Evolutionary conservation across 1,284 basidiomycete species (phyloP).

Genomic region (Polyporus tsugae): DNA sequence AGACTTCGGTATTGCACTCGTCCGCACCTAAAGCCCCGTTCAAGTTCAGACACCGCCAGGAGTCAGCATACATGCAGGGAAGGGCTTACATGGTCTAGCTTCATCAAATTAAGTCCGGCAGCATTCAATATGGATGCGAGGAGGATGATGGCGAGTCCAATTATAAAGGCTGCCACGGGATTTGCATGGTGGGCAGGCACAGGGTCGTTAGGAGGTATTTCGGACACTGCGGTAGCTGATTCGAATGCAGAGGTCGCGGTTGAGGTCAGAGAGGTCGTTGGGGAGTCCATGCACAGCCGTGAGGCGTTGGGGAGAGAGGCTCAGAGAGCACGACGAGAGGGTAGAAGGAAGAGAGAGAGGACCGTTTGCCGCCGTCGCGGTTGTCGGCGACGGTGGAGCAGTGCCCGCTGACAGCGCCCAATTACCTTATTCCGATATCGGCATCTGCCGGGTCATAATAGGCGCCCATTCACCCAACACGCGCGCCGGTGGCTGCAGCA

Average conservation of each 20-base stretch:
- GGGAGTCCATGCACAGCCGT: conserved; percentile 32
- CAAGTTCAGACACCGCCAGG: conserved; percentile 12
- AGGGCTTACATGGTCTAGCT: conserved; percentile 79
- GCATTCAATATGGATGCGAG: conserved; percentile 85
- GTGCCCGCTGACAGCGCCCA: conserved; percentile 1
- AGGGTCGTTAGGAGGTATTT: conserved; percentile 31
- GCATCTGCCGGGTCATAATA: neutral
- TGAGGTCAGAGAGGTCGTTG: conserved; percentile 10
- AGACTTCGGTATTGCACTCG: conserved; percentile 74
- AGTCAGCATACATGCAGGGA: neutral
- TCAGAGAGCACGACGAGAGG: neutral
- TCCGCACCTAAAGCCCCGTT: conserved; percentile 60
- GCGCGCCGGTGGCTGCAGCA: neutral
- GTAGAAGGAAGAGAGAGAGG: conserved; percentile 7
- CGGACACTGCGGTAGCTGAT: conserved; percentile 18
- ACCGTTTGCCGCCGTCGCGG: neutral
- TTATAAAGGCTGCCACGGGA: conserved; percentile 79
- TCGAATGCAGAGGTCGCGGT: conserved; percentile 23
- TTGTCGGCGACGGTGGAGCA: neutral
- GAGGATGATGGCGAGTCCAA: conserved; percentile 81
- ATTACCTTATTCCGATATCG: neutral
- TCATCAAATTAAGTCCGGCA: conserved; percentile 84
- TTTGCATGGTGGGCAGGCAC: conserved; percentile 53
- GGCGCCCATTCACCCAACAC: neutral
- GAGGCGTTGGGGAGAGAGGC: conserved; percentile 4